Evolutionary conservation across 2,329 filamentous ascomycete species (phyloP).

Genomic region (Phoma sp.): DNA sequence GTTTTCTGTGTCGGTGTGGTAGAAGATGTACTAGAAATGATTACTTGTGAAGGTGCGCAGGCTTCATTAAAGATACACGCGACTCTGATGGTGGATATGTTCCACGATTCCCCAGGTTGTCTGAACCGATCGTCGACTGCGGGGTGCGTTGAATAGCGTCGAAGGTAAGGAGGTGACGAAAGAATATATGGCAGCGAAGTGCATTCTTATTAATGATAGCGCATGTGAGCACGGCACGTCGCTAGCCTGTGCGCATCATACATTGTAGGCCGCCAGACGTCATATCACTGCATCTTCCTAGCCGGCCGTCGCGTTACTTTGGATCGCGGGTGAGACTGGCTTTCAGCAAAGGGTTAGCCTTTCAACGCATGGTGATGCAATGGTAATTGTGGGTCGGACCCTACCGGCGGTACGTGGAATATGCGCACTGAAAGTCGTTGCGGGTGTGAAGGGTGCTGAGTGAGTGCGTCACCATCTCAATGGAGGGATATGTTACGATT

Average conservation of each 20-base stretch:
- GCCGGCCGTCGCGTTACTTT: slow-evolving; percentile 9
- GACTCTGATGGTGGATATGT: background rate
- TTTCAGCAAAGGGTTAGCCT: slow-evolving; percentile 8
- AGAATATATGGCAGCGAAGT: background rate
- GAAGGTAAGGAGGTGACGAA: background rate
- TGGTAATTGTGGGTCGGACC: slow-evolving; percentile 6
- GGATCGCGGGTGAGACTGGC: slow-evolving; percentile 3
- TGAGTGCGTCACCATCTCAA: slow-evolving; percentile 5
- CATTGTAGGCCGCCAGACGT: slow-evolving; percentile 8
- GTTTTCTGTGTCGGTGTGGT: background rate
- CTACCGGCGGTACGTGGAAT: background rate
- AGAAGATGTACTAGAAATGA: too few species aligned
- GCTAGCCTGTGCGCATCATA: slow-evolving; percentile 6
- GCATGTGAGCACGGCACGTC: background rate
- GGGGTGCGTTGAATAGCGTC: slow-evolving; percentile 7
- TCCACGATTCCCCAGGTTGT: slow-evolving; percentile 8
- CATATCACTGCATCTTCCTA: slow-evolving; percentile 13
- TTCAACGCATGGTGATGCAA: slow-evolving; percentile 14
- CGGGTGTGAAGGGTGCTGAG: background rate
- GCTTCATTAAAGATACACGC: background rate
- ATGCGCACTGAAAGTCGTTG: background rate
- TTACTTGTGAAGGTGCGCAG: too few species aligned
- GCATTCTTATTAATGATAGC: slow-evolving; percentile 9
- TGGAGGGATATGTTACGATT: too few species aligned
- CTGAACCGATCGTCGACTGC: slow-evolving; percentile 2